Percentiles rank a stretch among this genome's conserved stretches.
phyloP scores from a whole-genome alignment of 257 asterid species.

The Buddleja alternifolia region DNA sequence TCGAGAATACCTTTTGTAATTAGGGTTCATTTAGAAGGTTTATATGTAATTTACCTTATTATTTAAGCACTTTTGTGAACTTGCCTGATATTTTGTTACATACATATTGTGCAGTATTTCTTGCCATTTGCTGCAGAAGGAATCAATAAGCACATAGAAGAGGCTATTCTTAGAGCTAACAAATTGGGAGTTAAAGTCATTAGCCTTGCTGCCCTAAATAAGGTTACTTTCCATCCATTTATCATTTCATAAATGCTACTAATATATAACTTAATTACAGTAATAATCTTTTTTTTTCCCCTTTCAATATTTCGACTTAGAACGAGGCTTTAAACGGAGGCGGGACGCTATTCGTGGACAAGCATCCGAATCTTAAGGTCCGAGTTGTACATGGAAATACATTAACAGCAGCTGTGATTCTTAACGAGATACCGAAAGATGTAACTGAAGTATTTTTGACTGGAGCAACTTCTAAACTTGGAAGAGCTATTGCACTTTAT shows the following conservation, averaged over 20 bases:
- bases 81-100: neutral
- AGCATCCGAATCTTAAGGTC: slow-evolving; percentile 73
- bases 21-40: too few species aligned
- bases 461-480: slow-evolving; percentile 95
- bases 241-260: too few species aligned
- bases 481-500: slow-evolving; percentile 90
- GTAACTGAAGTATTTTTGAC: slow-evolving; percentile 75
- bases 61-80: neutral
- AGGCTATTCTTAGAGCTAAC: slow-evolving; percentile 86
- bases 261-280: too few species aligned
- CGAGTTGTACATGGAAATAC: slow-evolving; percentile 95
- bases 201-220: slow-evolving; percentile 95
- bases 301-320: slow-evolving; percentile 34
- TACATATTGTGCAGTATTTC: slow-evolving; percentile 61
- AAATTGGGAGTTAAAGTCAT: slow-evolving; percentile 89
- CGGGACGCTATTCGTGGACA: slow-evolving; percentile 76
- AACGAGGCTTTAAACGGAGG: slow-evolving; percentile 94
- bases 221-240: slow-evolving; percentile 45
- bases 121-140: slow-evolving; percentile 86
- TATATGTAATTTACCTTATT: too few species aligned
- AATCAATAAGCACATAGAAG: slow-evolving; percentile 77
- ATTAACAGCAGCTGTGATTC: slow-evolving; percentile 88
- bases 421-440: slow-evolving; percentile 62
- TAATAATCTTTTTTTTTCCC: too few species aligned
- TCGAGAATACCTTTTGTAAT: too few species aligned